phyloP scores from a whole-genome alignment of 2,329 filamentous ascomycete genomes.

The Pyricularia pennisetigena region DNA sequence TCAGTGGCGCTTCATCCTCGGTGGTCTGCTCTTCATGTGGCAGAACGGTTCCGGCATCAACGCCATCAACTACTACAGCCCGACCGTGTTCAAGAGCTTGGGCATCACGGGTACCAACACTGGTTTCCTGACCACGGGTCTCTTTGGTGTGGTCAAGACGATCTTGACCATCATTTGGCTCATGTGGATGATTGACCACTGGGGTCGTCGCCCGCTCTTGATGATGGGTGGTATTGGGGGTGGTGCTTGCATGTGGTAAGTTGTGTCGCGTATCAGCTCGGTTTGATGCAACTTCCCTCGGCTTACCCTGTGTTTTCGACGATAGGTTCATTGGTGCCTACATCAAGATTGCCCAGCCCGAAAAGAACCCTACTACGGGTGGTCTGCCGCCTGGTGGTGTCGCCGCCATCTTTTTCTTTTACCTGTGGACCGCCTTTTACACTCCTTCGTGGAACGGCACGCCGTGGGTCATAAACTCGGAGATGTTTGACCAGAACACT shows the following conservation, averaged over 20 bases:
- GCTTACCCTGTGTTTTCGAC: constrained; percentile 40
- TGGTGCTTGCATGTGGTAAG: constrained; percentile 1
- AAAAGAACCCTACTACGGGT: constrained; percentile 17
- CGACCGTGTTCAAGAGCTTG: constrained; percentile 53
- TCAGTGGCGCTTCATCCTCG: constrained; percentile 64
- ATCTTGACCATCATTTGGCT: constrained; percentile 59
- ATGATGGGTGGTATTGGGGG: constrained; percentile 51
- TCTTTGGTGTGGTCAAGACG: constrained; percentile 71
- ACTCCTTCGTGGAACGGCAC: constrained; percentile 65
- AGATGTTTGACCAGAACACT: constrained; percentile 66
- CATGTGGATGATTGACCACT: constrained; percentile 55
- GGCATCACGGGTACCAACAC: constrained; percentile 34
- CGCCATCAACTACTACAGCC: constrained; percentile 67
- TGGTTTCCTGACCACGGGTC: constrained; percentile 53
- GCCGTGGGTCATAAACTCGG: constrained; percentile 65
- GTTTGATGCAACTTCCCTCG: not conserved
- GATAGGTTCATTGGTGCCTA: constrained; percentile 48
- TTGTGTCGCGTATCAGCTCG: not conserved
- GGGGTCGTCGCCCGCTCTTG: constrained; percentile 46
- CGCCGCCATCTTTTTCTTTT: constrained; percentile 61
- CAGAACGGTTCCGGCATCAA: constrained; percentile 73
- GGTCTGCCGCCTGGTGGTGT: constrained; percentile 30
- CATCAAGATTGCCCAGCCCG: constrained; percentile 38
- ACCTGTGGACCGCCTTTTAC: constrained; percentile 65
- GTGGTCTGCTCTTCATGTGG: constrained; percentile 66